Conservation (phyloP, 495 filamentous ascomycete species). For the Daldinia childiae region DNA sequence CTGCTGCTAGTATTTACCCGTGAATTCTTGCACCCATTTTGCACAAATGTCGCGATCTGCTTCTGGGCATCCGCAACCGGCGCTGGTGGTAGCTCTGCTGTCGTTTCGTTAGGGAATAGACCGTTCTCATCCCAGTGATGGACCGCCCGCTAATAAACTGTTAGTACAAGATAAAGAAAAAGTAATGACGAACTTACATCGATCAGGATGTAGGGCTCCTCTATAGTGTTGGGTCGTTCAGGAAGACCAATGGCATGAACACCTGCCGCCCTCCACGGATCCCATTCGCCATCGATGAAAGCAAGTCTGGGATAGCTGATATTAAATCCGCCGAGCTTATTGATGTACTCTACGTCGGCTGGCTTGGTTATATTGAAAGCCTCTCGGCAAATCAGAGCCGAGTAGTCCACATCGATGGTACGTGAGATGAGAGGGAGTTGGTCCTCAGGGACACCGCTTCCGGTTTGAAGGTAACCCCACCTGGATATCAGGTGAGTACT, state of each 20-base stretch:
- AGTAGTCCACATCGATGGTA: slow-evolving; percentile 64
- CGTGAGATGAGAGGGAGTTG: slow-evolving; percentile 73
- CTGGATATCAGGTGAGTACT: slow-evolving; percentile 48
- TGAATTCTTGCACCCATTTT: slow-evolving; percentile 70
- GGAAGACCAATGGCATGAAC: slow-evolving; percentile 64
- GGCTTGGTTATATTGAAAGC: slow-evolving; percentile 70
- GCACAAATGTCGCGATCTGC: slow-evolving; percentile 66
- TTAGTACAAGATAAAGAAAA: not conserved
- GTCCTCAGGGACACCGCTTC: slow-evolving; percentile 65
- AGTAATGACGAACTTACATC: slow-evolving; percentile 41
- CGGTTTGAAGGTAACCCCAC: slow-evolving; percentile 79
- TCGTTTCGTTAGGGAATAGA: slow-evolving; percentile 67
- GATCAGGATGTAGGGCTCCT: slow-evolving; percentile 71
- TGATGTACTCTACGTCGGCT: slow-evolving; percentile 66
- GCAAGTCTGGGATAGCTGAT: slow-evolving; percentile 72
- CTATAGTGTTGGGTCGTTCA: slow-evolving; percentile 60
- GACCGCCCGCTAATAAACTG: slow-evolving; percentile 51
- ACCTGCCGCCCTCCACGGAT: slow-evolving; percentile 75
- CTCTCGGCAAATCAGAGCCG: slow-evolving; percentile 61
- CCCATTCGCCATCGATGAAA: slow-evolving; percentile 71
- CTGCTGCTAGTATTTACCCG: slow-evolving; percentile 40
- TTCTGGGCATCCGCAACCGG: slow-evolving; percentile 64
- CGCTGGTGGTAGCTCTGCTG: slow-evolving; percentile 60
- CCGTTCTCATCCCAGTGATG: slow-evolving; percentile 82
- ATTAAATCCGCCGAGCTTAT: slow-evolving; percentile 73